Base-by-base conservation (phyloP, 495 filamentous ascomycete species). In the Penicillium ochrochloron region DNA sequence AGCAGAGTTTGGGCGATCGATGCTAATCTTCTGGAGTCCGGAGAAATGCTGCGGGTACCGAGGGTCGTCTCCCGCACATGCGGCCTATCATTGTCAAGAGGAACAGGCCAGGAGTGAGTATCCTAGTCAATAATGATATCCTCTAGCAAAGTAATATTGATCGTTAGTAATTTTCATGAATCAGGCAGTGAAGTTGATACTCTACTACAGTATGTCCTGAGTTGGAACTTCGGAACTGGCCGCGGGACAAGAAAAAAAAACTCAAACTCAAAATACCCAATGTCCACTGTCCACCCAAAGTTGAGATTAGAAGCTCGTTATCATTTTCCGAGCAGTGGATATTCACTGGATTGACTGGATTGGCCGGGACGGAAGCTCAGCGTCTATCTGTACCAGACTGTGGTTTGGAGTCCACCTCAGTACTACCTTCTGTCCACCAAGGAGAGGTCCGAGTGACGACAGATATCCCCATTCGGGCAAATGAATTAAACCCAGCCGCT, bases 1-100 rank as follows among this genome's bases (percentile, higher is more conserved):
- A 39, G 34, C 53, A 56, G 53, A 53, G 35, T 58, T 58, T 64
- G 61, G 53, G 39, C 31, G 62, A 60, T 65, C 63, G 51, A 57
- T 57, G 48, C 52, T 29, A 48, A 39, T 46, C 33, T 50, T 41
- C 31, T 52, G 27, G 48, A 62, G 60, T 50, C 61, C 33, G 42
- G 61, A 63, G 54, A 31, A 51, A 35, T 23, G 9, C 10, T n/a
- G 31, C 35, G 23, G 61, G 42, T 59, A 59, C 62, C 62, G 62
- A 64, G 56, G 56, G 21, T 35, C 46, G 10, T 61, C 14, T 51
- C 50, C 35, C 48, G 42, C 53, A 64, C 56, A 34, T 59, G 44
- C 41, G 29, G 14, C 44, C 37, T 57, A 58, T 58, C 39, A 31
- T 2, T 31, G 34, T 15, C 6, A 23, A 37, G 21, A 37, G n/a